A percentile compares a stretch with the other conserved stretches of the same genome.
These are phyloP conservation scores for Paspalum notatum DNA, from an alignment of 176 grass and related monocot species.

Conservation along the genomic window DNA sequence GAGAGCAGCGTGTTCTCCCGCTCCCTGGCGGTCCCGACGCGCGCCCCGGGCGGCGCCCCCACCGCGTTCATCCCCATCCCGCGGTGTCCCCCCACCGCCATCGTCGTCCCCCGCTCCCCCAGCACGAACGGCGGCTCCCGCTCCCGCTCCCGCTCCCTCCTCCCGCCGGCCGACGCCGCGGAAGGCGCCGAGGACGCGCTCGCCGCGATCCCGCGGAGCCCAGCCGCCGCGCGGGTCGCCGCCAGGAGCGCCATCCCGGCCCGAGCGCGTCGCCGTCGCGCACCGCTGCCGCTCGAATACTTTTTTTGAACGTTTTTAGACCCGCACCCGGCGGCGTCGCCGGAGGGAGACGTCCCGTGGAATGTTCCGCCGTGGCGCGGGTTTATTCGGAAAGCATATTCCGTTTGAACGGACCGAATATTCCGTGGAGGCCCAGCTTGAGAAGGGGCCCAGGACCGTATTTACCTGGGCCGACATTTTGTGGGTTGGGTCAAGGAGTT, in stretches of 20 bases:
- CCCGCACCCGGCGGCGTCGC: conserved; percentile 22
- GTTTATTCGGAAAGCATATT: conserved; percentile 27
- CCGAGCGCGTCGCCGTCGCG: neutral
- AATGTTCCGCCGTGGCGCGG: conserved; percentile 7
- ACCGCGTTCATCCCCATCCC: conserved; percentile 74
- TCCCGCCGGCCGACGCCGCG: neutral
- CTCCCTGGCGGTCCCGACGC: conserved; percentile 39
- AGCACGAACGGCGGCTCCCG: conserved; percentile 23
- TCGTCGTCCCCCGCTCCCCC: conserved; percentile 43
- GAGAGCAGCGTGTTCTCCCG: conserved; percentile 77
- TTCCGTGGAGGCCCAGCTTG: neutral
- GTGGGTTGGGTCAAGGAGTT: neutral
- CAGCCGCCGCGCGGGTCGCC: conserved; percentile 24
- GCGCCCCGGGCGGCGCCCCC: conserved; percentile 40
- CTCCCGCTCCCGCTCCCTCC: neutral
- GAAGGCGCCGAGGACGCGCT: conserved; percentile 1
- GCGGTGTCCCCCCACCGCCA: conserved; percentile 62
- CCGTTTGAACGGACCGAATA: neutral
- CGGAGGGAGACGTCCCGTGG: neutral
- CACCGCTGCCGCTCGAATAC: neutral
- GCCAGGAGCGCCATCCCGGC: conserved; percentile 33
- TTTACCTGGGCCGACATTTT: neutral
- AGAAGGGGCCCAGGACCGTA: neutral
- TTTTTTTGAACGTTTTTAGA: conserved; percentile 45
- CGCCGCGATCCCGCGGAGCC: conserved; percentile 34